phyloP scores from a whole-genome alignment of 1,139 yeast genomes.

The Sugiyamaella grinbergsii region DNA sequence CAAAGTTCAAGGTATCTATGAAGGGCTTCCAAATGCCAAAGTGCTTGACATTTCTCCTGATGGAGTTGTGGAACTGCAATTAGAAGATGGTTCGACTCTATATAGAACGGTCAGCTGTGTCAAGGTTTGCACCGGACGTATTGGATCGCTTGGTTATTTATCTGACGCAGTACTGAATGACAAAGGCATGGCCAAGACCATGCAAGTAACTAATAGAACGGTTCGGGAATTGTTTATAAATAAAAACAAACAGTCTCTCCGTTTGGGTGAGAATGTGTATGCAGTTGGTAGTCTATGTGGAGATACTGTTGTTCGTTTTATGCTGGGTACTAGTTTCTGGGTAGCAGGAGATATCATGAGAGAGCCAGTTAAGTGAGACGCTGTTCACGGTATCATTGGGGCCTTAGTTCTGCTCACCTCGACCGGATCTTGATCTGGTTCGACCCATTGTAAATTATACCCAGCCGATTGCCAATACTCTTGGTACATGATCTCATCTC shows the following conservation, averaged over 20 bases:
- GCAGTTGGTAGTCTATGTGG: constrained; percentile 42
- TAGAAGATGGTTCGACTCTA: constrained; percentile 26
- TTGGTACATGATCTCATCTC: constrained; percentile 63
- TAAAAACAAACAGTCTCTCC: constrained; percentile 18
- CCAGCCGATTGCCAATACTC: constrained; percentile 81
- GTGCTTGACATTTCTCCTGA: constrained; percentile 31
- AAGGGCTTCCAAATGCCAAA: constrained; percentile 38
- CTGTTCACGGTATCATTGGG: too few species aligned
- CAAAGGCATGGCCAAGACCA: not conserved
- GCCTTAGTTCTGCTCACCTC: constrained; percentile 3
- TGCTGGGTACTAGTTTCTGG: constrained; percentile 37
- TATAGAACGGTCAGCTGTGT: constrained; percentile 27
- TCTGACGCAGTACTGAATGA: constrained; percentile 7
- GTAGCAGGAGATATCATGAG: constrained; percentile 16
- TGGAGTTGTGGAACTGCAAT: constrained; percentile 30
- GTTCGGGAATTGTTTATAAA: constrained; percentile 8
- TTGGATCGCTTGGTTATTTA: constrained; percentile 36
- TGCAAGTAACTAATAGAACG: constrained; percentile 19
- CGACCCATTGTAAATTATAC: constrained; percentile 77
- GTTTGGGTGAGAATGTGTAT: constrained; percentile 30
- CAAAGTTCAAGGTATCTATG: constrained; percentile 25
- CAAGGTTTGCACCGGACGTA: constrained; percentile 37
- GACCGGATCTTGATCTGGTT: constrained; percentile 72
- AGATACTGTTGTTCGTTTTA: constrained; percentile 40
- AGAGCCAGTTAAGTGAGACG: not conserved